Evolutionary conservation across 345 rosid genomes (phyloP), one percentile per base, ranked within the genome.

Genomic region (Gossypium rotundifolium): DNA sequence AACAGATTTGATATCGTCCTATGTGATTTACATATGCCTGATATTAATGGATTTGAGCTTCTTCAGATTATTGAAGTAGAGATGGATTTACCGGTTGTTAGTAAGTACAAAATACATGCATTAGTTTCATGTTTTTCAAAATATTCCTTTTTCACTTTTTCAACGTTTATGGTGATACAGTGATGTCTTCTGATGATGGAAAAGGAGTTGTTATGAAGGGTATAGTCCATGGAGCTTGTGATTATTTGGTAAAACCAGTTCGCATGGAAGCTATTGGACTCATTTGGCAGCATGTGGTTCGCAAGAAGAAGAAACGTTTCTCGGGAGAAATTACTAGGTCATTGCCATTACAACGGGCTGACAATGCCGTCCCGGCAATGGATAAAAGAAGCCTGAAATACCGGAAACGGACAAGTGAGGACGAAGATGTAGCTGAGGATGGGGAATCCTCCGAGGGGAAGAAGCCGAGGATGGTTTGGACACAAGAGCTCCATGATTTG

Each of bases 261-360:
- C 70, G 58, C 13, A 70, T 70, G 71, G 82, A 81, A 2, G 48
- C 57, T 0, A 14, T 80, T 16, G 66, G 70, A 71, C 12, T 59
- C n/a, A 65, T 83, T 40, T 83, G 82, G 86, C 80, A 79, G 70
- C 80, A 83, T 60, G 84, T 78, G 33, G 9, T 78, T 27, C 79
- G 82, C 42, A 78, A 64, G 80, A 76, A 12, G 40, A 33, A 33
- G 40, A 33, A 33, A 33, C 7, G 40, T 33, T 33, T 33, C 40
- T 33, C 40, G 40, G 40, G 40, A 33, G 40, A 33, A 33, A 4
- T 33, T 33, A 33, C 2, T 5, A 33, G 40, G 25, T 10, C 29
- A 7, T 25, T 42, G 54, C 23, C 13, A 11, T 13, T 20, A n/a
- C 29, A 65, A 23, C 54, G 38, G 17, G 3, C 60, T 7, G 16